Base-by-base conservation (phyloP, 2,329 filamentous ascomycete genomes). In the Fusarium solani-melongenae region DNA sequence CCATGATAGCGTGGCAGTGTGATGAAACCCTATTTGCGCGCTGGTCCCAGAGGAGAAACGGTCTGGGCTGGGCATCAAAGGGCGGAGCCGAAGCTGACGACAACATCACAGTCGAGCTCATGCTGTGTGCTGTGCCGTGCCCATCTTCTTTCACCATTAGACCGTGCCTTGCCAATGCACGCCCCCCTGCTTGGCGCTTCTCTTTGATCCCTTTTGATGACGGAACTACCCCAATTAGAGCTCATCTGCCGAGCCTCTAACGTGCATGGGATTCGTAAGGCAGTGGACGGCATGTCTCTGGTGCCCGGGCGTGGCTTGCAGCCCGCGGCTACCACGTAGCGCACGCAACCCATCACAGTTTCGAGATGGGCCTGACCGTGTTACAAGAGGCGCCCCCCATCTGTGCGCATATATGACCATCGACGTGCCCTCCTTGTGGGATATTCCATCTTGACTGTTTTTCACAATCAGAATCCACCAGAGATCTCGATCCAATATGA, bases 391-490 rank as follows among this genome's bases (percentile, higher is more conserved):
- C 61, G 61, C 64, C 55, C 55, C 46, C 66, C 27, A 72, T 71
- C 46, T 74, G 68, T 71, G 51, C 55, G 33, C 60, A 64, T 73
- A 74, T 72, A 74, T 73, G 36, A 69, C 55, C 51, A 51, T 46
- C 56, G 38, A 17, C 29, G 22, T 55, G 51, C 72, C 67, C 36
- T 34, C 62, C 49, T 17, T 62, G 72, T 70, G 61, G 59, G 41
- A 51, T 55, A 58, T 22, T 29, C 22, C 55, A 51, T 58, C 53
- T 49, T 41, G 51, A 64, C 66, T 33, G 17, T 60, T 61, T 41
- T 53, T 38, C 20, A 46, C 39, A 44, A 59, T 46, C 60, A 38
- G 17, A 3, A n/a, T 29, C n/a, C n/a, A 51, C 20, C 15, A 36
- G 7, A 31, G 55, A 36, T 11, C 17, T 51, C 33, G 24, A 33